These are phyloP conservation scores for Fusarium udum DNA, from an alignment of 2,329 filamentous ascomycete genomes.

Conservation along the genomic window DNA sequence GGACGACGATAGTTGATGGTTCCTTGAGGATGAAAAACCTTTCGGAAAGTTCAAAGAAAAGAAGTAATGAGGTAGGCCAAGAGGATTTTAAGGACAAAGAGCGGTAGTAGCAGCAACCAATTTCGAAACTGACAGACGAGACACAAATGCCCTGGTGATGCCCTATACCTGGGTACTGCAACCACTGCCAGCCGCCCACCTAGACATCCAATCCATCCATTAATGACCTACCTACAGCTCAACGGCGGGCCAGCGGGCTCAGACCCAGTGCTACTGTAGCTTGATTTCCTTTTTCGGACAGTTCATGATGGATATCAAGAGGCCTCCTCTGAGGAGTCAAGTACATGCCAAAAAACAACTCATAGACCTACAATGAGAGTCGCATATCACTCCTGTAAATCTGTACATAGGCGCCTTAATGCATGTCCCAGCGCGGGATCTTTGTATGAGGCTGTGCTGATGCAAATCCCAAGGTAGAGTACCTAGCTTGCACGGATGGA, in stretches of 20 bases:
- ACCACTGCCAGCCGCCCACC: neutral
- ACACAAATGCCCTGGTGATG: neutral
- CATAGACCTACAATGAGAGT: slow-evolving; percentile 1
- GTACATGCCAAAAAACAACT: slow-evolving; percentile 27
- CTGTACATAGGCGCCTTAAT: neutral
- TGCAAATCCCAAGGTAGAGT: slow-evolving; percentile 4
- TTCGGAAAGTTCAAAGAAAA: neutral
- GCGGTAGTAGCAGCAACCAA: neutral
- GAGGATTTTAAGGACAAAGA: neutral
- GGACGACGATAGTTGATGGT: neutral
- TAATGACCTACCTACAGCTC: neutral
- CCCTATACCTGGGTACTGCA: neutral
- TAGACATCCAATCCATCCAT: neutral
- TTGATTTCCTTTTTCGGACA: slow-evolving; percentile 28
- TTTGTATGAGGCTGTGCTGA: slow-evolving; percentile 34
- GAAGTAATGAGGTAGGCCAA: slow-evolving; percentile 1
- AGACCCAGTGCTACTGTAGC: slow-evolving; percentile 18
- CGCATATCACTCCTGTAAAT: neutral
- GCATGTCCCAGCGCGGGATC: slow-evolving; percentile 13
- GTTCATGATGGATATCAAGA: slow-evolving; percentile 16
- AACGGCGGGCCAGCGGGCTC: slow-evolving; percentile 7
- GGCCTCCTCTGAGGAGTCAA: slow-evolving; percentile 23
- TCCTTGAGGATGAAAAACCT: neutral
- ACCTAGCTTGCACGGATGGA: slow-evolving; percentile 18
- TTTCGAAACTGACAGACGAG: neutral